Base-by-base conservation (phyloP, 768 basidiomycete genomes). In the Boletus rex-veris region DNA sequence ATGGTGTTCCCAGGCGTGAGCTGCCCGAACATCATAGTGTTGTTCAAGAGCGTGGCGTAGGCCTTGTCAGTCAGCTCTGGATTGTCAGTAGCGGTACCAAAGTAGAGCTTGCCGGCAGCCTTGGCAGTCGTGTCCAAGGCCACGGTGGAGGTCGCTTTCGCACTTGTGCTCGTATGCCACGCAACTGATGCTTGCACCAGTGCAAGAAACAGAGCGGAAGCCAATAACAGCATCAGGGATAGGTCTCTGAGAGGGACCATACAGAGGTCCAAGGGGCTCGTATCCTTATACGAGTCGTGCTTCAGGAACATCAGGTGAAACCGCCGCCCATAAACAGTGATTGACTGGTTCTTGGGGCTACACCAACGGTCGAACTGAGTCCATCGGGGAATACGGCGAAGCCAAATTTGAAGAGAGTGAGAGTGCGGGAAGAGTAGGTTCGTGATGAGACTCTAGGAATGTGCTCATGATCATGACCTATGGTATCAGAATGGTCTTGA, bases 1-100 rank as follows among this genome's bases (percentile, higher is more conserved):
- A 63, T 48, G 19, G 58, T 63, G 30, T 57, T 59, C 18, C 1
- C 63, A 19, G 53, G 64, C 30, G 63, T 65, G 37, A 64, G 52
- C 50, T 62, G 52, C 28, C 57, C 63, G 6, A 65, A 63, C 35
- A 57, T 63, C 0, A 21, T 41, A 2, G 60, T 45, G 21, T 54
- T 9, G 3, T 44, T 59, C 49, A 57, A 24, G 30, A 57, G 38
- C n/a, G 45, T n/a, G 16, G 48, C 35, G 26, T 55, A 66, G 49
- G 53, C 46, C 0, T 61, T 53, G 53, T 80, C 73, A 11, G 59
- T 66, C 37, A 80, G 62, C 63, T 80, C 77, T 3, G 69, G 65
- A 63, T 77, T 78, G 62, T 77, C 77, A 3, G 78, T 78, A 26
- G 78, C 78, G 44, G 74, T 66, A 28, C 79, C 77, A 47, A 79